phyloP scores from a whole-genome alignment of 2,329 filamentous ascomycete genomes.

The Hirsutella minnesotensis region DNA sequence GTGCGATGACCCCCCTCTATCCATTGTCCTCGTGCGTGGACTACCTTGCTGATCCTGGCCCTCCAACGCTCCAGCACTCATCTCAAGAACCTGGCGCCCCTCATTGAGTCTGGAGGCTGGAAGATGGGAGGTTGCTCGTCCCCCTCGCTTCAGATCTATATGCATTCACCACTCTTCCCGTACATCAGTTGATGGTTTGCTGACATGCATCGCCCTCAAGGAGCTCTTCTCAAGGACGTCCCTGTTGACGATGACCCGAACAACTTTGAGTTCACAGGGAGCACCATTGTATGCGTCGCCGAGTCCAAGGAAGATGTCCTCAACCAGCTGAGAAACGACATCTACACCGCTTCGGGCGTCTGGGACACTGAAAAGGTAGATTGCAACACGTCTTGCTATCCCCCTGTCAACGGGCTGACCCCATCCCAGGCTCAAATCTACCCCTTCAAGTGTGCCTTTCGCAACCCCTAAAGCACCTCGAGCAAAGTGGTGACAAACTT shows the following conservation, averaged over 20 bases:
- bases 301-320: constrained; percentile 58
- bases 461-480: constrained; percentile 11
- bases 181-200: too few species aligned
- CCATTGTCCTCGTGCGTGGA: background rate
- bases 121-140: constrained; percentile 51
- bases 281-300: constrained; percentile 55
- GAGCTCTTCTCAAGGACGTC: constrained; percentile 54
- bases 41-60: background rate
- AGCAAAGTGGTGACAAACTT: background rate
- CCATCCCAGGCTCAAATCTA: constrained; percentile 35
- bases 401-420: background rate
- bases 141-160: background rate
- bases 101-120: constrained; percentile 41
- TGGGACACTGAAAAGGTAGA: constrained; percentile 66
- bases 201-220: constrained; percentile 21
- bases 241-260: constrained; percentile 47
- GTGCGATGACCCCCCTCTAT: constrained; percentile 25
- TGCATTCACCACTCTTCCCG: too few species aligned
- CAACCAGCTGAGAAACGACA: constrained; percentile 54
- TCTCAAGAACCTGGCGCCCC: constrained; percentile 40
- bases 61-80: constrained; percentile 25
- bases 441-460: constrained; percentile 33
- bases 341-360: constrained; percentile 60
- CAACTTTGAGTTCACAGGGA: constrained; percentile 61
- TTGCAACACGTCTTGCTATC: background rate